These are phyloP conservation scores for Tripterygium wilfordii DNA, from an alignment of 177 flowering plant species.

Conservation along the genomic window DNA sequence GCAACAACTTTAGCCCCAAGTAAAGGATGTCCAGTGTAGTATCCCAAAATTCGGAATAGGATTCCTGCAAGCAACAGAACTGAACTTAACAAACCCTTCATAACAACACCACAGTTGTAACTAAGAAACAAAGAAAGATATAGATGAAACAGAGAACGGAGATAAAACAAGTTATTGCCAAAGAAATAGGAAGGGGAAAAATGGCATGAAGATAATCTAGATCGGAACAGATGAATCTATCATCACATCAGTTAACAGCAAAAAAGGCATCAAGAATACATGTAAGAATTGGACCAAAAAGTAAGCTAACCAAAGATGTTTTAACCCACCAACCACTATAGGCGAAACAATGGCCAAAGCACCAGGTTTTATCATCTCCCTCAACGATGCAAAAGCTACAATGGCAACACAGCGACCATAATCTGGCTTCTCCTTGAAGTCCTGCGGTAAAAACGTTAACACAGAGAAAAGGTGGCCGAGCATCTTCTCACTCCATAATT, in stretches of 20 bases:
- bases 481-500: not conserved
- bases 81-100: not conserved
- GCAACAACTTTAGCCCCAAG: constrained; percentile 99
- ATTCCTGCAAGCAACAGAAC: constrained; percentile 50
- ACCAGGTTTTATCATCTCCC: constrained; percentile 99
- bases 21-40: constrained; percentile 82
- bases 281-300: not conserved
- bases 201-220: no score
- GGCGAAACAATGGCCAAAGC: constrained; percentile 94
- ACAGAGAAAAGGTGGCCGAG: not conserved
- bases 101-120: not conserved
- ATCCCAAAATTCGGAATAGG: constrained; percentile 74
- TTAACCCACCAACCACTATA: constrained; percentile 63
- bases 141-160: no score
- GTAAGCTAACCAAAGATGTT: no score
- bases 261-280: not conserved
- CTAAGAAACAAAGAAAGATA: not conserved
- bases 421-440: constrained; percentile 92
- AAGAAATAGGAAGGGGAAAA: no score
- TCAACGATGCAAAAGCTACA: constrained; percentile 95
- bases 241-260: not conserved
- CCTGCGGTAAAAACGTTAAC: constrained; percentile 32
- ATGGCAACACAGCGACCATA: constrained; percentile 97
- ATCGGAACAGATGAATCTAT: no score
- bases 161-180: no score